A percentile compares a stretch with the other conserved stretches of the same genome.
Conservation (phyloP, 2,329 filamentous ascomycete genomes). For the Hypoxylon sp. region DNA sequence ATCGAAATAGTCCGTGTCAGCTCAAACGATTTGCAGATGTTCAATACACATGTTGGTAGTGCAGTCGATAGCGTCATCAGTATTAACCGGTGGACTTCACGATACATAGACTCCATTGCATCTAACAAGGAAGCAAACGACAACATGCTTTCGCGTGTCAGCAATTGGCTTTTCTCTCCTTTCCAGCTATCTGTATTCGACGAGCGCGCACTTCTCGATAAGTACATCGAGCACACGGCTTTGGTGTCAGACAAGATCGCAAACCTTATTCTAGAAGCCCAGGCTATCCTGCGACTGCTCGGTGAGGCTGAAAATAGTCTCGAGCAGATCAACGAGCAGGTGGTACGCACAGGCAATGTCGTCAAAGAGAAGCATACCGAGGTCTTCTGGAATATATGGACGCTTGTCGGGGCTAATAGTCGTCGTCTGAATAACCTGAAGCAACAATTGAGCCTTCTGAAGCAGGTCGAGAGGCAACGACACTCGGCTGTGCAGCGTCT, state of each 20-base stretch:
- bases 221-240: slow-evolving; percentile 80
- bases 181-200: slow-evolving; percentile 74
- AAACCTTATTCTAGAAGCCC: slow-evolving; percentile 77
- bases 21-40: slow-evolving; percentile 77
- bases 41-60: slow-evolving; percentile 82
- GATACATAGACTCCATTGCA: slow-evolving; percentile 75
- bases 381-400: slow-evolving; percentile 79
- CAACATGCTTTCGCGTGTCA: slow-evolving; percentile 57
- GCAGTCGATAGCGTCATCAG: slow-evolving; percentile 81
- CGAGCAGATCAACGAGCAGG: slow-evolving; percentile 77
- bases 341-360: slow-evolving; percentile 72
- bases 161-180: slow-evolving; percentile 68
- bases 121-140: slow-evolving; percentile 53
- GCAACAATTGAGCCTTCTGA: slow-evolving; percentile 74
- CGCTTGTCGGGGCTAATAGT: slow-evolving; percentile 78
- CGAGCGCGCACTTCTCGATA: slow-evolving; percentile 75
- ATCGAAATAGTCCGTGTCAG: slow-evolving; percentile 77
- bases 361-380: slow-evolving; percentile 73
- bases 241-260: slow-evolving; percentile 79
- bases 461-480: slow-evolving; percentile 76
- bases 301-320: slow-evolving; percentile 78
- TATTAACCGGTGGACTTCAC: slow-evolving; percentile 82
- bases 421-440: slow-evolving; percentile 72
- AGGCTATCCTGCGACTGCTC: slow-evolving; percentile 76
- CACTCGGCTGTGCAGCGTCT: slow-evolving; percentile 77